Base-by-base conservation (phyloP, 2,329 filamentous ascomycete species). In the Exophiala bonariae region DNA sequence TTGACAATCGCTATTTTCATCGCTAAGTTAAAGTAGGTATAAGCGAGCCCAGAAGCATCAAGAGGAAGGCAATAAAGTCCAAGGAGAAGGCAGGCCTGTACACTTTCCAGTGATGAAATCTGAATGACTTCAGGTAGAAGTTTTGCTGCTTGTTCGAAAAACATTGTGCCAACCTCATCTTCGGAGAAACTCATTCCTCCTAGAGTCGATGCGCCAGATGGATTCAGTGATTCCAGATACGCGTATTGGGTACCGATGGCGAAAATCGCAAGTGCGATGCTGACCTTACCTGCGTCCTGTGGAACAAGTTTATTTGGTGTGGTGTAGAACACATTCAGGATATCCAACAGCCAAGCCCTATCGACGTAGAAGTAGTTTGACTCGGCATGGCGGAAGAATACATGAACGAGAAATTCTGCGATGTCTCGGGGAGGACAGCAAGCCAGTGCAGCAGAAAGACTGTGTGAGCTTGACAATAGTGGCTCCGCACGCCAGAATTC, bases 1-100 rank as follows among this genome's bases (percentile, higher is more conserved):
- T 79, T 79, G 48, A 78, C 75, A 30, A 78, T 76, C 2, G 72
- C 76, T 26, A 79, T 63, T 35, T 75, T 75, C 39, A 78, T 64
- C 0, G 74, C 72, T 3, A 79, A 60, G 13, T 73, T 75, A 7
- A 78, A 58, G 44, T 79, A 79, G 3, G 74, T 74, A 50, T 76
- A 79, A 0, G 73, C 70, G 20, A 79, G 53, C 0, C 76, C 76
- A 0, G 73, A 74, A 0, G 75, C 68, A 55, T 79, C 75, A 1
- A 78, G 62, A 0, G 77, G 75, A 2, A 79, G 60, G 1, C 72
- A 69, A 52, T 78, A 79, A 17, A 75, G 65, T 1, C 72, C 76
- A n/a, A 79, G 69, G 9, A 79, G 64, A 4, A 79, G 60, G 45
- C 73, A 78, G 0, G 75, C 77, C 57, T 79, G 76, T 0, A 79